Evolutionary conservation across 1,284 basidiomycete species (phyloP).

Genomic region (Sporisorium exsertum): DNA sequence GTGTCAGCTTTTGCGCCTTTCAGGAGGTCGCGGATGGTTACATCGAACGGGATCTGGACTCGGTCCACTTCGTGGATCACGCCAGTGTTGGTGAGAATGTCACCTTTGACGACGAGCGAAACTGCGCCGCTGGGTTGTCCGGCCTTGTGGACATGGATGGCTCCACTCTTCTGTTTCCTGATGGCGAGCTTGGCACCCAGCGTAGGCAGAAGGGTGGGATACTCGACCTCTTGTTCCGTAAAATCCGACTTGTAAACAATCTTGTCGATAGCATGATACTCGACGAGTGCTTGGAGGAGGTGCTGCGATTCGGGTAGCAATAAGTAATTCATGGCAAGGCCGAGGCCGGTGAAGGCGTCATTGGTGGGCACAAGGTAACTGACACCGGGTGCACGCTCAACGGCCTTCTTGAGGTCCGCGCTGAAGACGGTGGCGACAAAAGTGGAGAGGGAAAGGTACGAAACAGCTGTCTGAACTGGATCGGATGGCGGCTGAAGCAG

Average conservation of each 20-base stretch:
- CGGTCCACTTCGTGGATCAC: slow-evolving; percentile 88
- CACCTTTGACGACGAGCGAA: slow-evolving; percentile 68
- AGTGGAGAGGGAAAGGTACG: slow-evolving; percentile 83
- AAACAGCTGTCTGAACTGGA: slow-evolving; percentile 83
- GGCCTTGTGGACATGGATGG: slow-evolving; percentile 37
- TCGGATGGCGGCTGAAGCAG: slow-evolving; percentile 85
- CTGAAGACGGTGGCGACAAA: slow-evolving; percentile 80
- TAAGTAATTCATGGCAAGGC: slow-evolving; percentile 88
- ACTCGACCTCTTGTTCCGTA: slow-evolving; percentile 62
- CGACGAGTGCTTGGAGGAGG: slow-evolving; percentile 83
- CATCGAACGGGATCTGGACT: slow-evolving; percentile 85
- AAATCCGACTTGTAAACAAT: slow-evolving; percentile 81
- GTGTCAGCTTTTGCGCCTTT: slow-evolving; percentile 82
- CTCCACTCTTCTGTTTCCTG: slow-evolving; percentile 46
- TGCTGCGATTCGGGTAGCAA: slow-evolving; percentile 75
- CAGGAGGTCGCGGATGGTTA: slow-evolving; percentile 84
- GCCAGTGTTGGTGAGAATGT: slow-evolving; percentile 87
- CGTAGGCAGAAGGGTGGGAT: slow-evolving; percentile 62
- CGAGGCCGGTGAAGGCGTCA: slow-evolving; percentile 85
- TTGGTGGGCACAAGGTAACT: slow-evolving; percentile 91
- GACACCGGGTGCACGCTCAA: slow-evolving; percentile 74
- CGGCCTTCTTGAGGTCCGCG: slow-evolving; percentile 51
- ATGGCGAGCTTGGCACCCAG: slow-evolving; percentile 36
- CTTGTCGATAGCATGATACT: slow-evolving; percentile 84
- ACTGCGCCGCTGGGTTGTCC: slow-evolving; percentile 21